A percentile compares a stretch with the other conserved stretches of the same genome.
Conservation (phyloP, 2,329 filamentous ascomycete species). For the Colletotrichum lentis region DNA sequence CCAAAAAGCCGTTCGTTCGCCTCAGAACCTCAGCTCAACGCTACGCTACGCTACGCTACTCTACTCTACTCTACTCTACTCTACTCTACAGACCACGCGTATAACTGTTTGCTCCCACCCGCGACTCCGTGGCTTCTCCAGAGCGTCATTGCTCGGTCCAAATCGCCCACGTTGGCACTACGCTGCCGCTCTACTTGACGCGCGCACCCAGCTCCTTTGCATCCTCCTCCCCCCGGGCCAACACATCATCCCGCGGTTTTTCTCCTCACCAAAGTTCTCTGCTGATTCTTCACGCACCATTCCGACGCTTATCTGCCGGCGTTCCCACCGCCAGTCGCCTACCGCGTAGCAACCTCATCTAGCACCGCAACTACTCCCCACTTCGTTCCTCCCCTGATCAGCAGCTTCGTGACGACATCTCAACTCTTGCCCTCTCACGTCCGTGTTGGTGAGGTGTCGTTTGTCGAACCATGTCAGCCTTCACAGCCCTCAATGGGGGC, state of each 20-base stretch:
- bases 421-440: constrained; percentile 11
- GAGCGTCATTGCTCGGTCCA: constrained; percentile 35
- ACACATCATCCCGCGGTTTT: constrained; percentile 26
- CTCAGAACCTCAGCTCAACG: constrained; percentile 23
- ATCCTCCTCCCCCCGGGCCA: constrained; percentile 6
- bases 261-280: constrained; percentile 20
- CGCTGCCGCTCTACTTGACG: constrained; percentile 25
- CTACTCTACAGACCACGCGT: constrained; percentile 10
- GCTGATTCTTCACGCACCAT: constrained; percentile 19
- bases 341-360: constrained; percentile 5
- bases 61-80: too few relatives aligned
- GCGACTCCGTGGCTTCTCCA: constrained; percentile 23
- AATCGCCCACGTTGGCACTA: constrained; percentile 32
- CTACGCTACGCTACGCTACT: not conserved
- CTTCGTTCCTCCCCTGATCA: not conserved
- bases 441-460: constrained; percentile 38
- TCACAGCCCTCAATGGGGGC: constrained; percentile 61
- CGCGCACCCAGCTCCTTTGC: constrained; percentile 22
- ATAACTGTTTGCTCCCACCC: not conserved
- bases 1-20: constrained; percentile 31
- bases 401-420: constrained; percentile 19
- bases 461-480: constrained; percentile 58
- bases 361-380: not conserved
- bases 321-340: constrained; percentile 12
- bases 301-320: constrained; percentile 20